Conservation (phyloP, 805 yeast genomes). For the Saturnispora galanensis region DNA sequence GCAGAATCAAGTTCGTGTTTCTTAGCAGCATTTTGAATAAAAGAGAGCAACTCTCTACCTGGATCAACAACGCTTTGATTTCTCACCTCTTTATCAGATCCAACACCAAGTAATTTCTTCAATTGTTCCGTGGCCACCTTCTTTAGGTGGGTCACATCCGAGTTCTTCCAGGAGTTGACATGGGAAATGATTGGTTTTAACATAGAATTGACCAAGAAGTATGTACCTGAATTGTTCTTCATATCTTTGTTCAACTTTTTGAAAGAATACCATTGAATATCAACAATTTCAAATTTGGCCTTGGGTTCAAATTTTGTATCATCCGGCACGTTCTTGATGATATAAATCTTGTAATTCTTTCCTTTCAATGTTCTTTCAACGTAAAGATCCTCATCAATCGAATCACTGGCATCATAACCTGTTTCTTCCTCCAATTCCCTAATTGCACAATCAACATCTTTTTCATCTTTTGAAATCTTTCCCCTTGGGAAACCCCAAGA, state of each 20-base stretch:
- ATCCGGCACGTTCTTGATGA: conserved; percentile 71
- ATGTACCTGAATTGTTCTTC: conserved; percentile 23
- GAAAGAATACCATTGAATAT: conserved; percentile 70
- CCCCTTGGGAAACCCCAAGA: conserved; percentile 97
- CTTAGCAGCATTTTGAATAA: conserved; percentile 41
- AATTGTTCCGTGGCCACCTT: conserved; percentile 54
- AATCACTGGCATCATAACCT: conserved; percentile 71
- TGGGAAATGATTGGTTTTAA: conserved; percentile 44
- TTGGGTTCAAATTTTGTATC: conserved; percentile 65
- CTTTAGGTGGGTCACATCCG: conserved; percentile 50
- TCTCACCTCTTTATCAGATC: conserved; percentile 17
- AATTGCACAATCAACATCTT: conserved; percentile 79
- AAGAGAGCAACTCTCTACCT: conserved; percentile 65
- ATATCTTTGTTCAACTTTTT: conserved; percentile 31
- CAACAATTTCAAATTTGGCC: conserved; percentile 80
- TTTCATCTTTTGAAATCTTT: conserved; percentile 87
- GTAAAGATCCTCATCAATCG: conserved; percentile 58
- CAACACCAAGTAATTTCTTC: conserved; percentile 53
- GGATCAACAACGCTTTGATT: conserved; percentile 40
- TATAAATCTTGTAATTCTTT: conserved; percentile 75
- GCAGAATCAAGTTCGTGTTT: conserved; percentile 15
- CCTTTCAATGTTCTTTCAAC: conserved; percentile 75
- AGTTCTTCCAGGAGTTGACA: conserved; percentile 43
- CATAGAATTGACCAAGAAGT: conserved; percentile 39
- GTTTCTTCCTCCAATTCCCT: conserved; percentile 92